Conservation (phyloP, 2,329 filamentous ascomycete genomes). For the Phialocephala subalpina region DNA sequence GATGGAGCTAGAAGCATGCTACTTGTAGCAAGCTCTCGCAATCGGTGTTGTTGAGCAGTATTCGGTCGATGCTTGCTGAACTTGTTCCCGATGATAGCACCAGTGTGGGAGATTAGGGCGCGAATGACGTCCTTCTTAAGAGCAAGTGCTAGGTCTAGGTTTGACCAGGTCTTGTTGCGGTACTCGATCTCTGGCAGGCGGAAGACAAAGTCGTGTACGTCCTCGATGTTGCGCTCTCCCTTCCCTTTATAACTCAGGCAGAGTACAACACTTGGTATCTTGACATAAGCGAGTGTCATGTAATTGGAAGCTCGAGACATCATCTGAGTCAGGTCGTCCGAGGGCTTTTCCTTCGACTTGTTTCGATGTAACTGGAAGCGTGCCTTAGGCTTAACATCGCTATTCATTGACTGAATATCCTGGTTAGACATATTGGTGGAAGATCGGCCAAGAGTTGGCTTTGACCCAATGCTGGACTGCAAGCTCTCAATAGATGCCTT, state of each 20-base stretch:
- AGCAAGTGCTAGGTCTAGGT: constrained; percentile 89
- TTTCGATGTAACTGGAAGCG: constrained; percentile 62
- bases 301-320: constrained; percentile 94
- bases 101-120: constrained; percentile 92
- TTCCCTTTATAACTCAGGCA: constrained; percentile 97
- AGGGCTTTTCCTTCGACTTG: constrained; percentile 63
- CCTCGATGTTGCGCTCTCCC: constrained; percentile 93
- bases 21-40: constrained; percentile 85
- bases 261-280: constrained; percentile 92
- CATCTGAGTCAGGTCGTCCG: constrained; percentile 96
- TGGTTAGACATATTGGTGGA: constrained; percentile 35
- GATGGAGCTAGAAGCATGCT: constrained; percentile 43
- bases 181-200: constrained; percentile 93
- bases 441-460: constrained; percentile 37
- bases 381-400: constrained; percentile 45
- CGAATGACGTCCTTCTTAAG: constrained; percentile 95
- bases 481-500: constrained; percentile 45
- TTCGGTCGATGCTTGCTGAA: constrained; percentile 87
- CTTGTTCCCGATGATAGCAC: constrained; percentile 97
- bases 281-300: constrained; percentile 96
- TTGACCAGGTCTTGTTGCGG: constrained; percentile 99
- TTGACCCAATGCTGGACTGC: constrained; percentile 35
- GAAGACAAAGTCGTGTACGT: constrained; percentile 98
- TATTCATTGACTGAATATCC: constrained; percentile 39
- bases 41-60: constrained; percentile 78